Conservation (phyloP, 1,284 basidiomycete genomes). For the Austropuccinia psidii region DNA sequence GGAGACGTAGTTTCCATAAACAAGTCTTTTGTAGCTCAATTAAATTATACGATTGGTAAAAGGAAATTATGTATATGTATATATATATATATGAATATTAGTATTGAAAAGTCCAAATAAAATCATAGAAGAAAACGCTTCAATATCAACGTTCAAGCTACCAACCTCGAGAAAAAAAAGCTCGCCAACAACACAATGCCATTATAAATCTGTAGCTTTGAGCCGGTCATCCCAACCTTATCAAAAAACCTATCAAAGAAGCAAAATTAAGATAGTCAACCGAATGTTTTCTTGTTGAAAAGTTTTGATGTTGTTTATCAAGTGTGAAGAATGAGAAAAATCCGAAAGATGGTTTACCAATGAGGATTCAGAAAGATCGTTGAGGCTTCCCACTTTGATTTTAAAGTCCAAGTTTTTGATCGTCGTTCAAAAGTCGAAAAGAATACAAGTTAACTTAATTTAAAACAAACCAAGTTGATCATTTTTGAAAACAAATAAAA, state of each 20-base stretch:
- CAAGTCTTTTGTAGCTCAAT: background rate
- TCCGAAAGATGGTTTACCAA: constrained; percentile 8
- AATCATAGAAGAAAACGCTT: too few relatives aligned
- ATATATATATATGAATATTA: background rate
- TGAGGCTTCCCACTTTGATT: constrained; percentile 33
- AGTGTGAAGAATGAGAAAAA: background rate
- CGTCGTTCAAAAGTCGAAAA: too few relatives aligned
- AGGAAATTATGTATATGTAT: too few relatives aligned
- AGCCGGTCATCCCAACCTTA: constrained; percentile 33
- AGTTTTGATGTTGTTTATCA: background rate
- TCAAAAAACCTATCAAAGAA: constrained; percentile 29
- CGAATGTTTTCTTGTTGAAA: background rate
- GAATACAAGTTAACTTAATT: background rate
- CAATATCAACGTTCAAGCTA: too few relatives aligned
- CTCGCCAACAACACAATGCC: background rate
- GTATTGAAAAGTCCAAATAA: background rate
- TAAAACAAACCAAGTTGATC: too few relatives aligned
- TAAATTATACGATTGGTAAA: background rate
- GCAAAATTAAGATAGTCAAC: background rate
- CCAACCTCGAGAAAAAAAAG: constrained; percentile 30
- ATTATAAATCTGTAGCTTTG: constrained; percentile 25
- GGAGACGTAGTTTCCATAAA: constrained; percentile 28
- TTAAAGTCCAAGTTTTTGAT: too few relatives aligned
- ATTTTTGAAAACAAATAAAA: background rate
- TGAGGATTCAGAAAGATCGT: constrained; percentile 37